Base-by-base conservation (phyloP, 768 basidiomycete species). In the Boletus rubroflammeus region DNA sequence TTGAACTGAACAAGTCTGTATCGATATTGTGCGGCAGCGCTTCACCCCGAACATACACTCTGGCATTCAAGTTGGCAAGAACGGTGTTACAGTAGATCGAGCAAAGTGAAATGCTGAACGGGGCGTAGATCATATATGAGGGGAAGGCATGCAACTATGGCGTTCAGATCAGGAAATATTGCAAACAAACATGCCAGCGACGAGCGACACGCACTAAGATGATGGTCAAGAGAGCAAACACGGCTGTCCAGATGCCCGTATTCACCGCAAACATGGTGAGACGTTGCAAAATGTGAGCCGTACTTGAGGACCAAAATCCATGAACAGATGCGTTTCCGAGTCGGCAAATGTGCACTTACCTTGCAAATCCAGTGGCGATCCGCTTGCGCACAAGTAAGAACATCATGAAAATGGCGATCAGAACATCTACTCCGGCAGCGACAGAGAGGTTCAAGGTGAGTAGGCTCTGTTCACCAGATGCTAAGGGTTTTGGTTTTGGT, bases 181-280 rank as follows among this genome's bases (percentile, higher is more conserved):
- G n/a, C n/a, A n/a, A n/a, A n/a, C n/a, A n/a, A n/a, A n/a, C n/a
- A n/a, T n/a, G n/a, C n/a, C n/a, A n/a, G n/a, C n/a, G n/a, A n/a
- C n/a, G n/a, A n/a, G n/a, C n/a, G n/a, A n/a, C n/a, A n/a, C n/a
- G n/a, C n/a, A n/a, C n/a, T 34, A 13, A 2, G 34, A 15, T n/a
- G 19, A 35, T 6, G 8, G 39, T n/a, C 19, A 56, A 2, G 68
- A 83, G 81, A 15, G 75, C 70, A 6, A 64, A 68, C 0, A 80
- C 77, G 54, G 84, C 82, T 13, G 81, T 74, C 13, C 77, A 78
- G 15, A 83, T 73, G 0, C 80, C 73, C 1, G 44, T 53, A 6
- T 60, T 60, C 11, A 63, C 36, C 0, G 51, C 47, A 11, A 63
- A 60, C 10, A 61, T 25, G 5, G 29, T 35, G 2, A 63, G 40